Evolutionary conservation across 75 land plant species (phyloP).

Genomic region (Cryptomeria japonica): DNA sequence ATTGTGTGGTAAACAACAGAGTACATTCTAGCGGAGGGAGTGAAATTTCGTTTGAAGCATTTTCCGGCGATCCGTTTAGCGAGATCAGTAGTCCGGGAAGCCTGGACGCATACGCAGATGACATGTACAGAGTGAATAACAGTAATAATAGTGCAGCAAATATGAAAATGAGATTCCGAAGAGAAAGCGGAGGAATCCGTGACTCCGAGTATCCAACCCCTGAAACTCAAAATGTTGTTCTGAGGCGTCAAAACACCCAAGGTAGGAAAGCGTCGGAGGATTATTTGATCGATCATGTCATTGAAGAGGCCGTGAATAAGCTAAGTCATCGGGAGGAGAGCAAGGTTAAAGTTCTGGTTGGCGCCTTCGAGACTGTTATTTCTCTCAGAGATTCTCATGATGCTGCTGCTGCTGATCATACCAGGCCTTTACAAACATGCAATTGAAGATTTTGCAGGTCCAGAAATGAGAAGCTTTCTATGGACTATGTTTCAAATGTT

Average conservation of each 20-base stretch:
- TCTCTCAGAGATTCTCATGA: slow-evolving; percentile 9
- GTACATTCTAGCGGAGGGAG: not conserved
- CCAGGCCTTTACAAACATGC: not conserved
- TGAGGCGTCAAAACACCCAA: slow-evolving; percentile 15
- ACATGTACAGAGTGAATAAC: not conserved
- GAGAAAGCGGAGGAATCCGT: not conserved
- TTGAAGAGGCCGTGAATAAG: slow-evolving; percentile 37
- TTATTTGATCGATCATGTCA: slow-evolving; percentile 34
- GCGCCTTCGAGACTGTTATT: slow-evolving; percentile 38
- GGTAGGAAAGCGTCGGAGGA: slow-evolving; percentile 29
- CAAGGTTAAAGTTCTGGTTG: slow-evolving; percentile 34
- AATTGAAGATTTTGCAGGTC: not conserved
- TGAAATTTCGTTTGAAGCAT: not conserved
- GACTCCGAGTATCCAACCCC: not conserved
- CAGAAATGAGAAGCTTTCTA: not conserved
- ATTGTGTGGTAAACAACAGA: not conserved
- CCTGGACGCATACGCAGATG: not conserved
- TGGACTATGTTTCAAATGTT: not conserved
- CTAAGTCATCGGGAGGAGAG: slow-evolving; percentile 23
- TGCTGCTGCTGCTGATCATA: slow-evolving; percentile 1
- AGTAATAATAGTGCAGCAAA: not conserved
- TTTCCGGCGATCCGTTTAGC: not conserved
- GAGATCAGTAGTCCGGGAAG: not conserved
- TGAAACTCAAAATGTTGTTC: slow-evolving; percentile 7
- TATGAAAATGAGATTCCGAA: not conserved